These are phyloP conservation scores for Hericium coralloides DNA, from an alignment of 768 basidiomycete genomes.

Conservation along the genomic window DNA sequence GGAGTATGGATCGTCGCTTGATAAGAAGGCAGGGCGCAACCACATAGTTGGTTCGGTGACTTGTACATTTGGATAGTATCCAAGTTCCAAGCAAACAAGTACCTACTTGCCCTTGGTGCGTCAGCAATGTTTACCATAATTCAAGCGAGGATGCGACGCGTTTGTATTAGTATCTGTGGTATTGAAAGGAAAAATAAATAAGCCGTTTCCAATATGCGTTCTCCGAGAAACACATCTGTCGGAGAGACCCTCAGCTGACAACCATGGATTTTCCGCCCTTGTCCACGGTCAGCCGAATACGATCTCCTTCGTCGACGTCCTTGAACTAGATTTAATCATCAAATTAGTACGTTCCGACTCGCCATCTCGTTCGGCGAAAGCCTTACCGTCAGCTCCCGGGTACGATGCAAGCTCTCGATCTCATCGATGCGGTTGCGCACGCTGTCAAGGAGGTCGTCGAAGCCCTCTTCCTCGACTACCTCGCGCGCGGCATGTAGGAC, in stretches of 20 bases:
- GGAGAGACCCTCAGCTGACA: constrained; percentile 12
- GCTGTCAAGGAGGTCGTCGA: constrained; percentile 66
- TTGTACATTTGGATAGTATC: no score
- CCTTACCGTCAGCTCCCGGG: constrained; percentile 61
- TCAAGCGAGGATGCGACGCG: no score
- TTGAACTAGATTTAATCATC: constrained; percentile 29
- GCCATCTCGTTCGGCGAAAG: neutral
- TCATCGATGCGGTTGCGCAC: constrained; percentile 76
- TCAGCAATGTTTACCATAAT: no score
- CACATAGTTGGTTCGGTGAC: no score
- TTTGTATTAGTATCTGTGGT: no score
- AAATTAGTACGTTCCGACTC: neutral
- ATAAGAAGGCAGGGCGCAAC: no score
- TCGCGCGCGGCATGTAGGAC: constrained; percentile 64
- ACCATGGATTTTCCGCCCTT: constrained; percentile 38
- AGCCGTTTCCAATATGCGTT: no score
- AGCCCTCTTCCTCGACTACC: constrained; percentile 66
- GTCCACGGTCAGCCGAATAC: constrained; percentile 45
- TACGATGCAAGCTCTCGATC: constrained; percentile 79
- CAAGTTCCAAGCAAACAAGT: no score
- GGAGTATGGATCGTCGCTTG: no score
- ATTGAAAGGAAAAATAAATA: no score
- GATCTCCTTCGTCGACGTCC: constrained; percentile 28
- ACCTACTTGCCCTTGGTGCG: no score
- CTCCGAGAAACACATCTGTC: no score